Percentiles rank a stretch among this genome's conserved stretches.
Conservation (phyloP, 352 stramenopile genomes). For the Phytophthora litchii region DNA sequence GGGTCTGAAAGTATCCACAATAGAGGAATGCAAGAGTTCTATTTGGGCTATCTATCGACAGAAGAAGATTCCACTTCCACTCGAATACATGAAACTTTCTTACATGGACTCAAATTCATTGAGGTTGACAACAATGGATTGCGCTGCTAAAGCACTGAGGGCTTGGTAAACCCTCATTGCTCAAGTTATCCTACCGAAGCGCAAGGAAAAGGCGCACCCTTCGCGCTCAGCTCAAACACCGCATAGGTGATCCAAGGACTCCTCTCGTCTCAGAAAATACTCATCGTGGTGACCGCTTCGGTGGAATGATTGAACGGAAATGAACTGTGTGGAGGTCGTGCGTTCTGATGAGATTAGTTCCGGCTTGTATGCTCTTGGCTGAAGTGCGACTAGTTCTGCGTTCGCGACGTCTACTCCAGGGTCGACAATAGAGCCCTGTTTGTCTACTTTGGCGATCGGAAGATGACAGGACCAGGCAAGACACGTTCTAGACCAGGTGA, state of each 20-base stretch:
- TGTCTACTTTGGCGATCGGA: background rate
- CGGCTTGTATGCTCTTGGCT: background rate
- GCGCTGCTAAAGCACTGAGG: background rate
- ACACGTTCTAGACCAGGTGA: background rate
- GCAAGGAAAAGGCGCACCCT: background rate
- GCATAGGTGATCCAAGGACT: background rate
- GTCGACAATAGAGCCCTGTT: background rate
- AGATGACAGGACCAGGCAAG: background rate
- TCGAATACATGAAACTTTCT: too few species aligned
- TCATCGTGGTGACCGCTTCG: background rate
- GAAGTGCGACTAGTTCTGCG: background rate
- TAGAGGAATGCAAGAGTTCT: too few species aligned
- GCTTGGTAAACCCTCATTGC: background rate
- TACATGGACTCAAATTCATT: too few species aligned
- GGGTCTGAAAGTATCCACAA: too few species aligned
- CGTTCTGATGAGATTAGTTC: background rate
- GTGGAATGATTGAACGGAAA: background rate
- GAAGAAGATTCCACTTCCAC: too few species aligned
- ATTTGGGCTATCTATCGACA: too few species aligned
- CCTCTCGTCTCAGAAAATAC: background rate
- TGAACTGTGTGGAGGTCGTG: background rate
- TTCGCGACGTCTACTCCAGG: background rate
- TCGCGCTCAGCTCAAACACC: background rate
- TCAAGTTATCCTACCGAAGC: background rate
- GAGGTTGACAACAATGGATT: too few species aligned